Evolutionary conservation across 2,329 filamentous ascomycete genomes (phyloP).

Genomic region (Colletotrichum musae): DNA sequence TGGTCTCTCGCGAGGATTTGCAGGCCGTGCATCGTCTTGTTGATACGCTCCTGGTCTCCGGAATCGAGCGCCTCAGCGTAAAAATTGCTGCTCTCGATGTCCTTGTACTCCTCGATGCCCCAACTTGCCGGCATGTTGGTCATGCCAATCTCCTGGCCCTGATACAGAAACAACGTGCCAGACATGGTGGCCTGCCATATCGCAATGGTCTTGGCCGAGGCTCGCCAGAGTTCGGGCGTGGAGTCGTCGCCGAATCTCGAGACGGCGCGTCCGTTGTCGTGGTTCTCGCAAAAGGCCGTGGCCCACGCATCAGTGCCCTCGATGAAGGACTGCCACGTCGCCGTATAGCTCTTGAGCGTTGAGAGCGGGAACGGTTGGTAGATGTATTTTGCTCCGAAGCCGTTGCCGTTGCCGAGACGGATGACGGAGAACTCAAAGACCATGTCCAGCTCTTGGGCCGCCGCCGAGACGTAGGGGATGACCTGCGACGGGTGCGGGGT

Average conservation of each 20-base stretch:
- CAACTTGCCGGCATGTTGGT: slow-evolving; percentile 67
- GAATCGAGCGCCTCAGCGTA: slow-evolving; percentile 61
- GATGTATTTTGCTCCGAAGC: slow-evolving; percentile 61
- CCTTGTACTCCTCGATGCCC: slow-evolving; percentile 67
- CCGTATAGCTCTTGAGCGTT: slow-evolving; percentile 59
- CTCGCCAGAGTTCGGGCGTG: slow-evolving; percentile 57
- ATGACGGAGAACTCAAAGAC: slow-evolving; percentile 73
- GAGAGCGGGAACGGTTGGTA: slow-evolving; percentile 64
- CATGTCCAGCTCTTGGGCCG: slow-evolving; percentile 71
- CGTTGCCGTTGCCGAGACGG: slow-evolving; percentile 66
- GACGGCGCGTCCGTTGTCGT: slow-evolving; percentile 72
- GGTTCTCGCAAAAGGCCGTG: slow-evolving; percentile 74
- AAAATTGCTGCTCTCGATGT: slow-evolving; percentile 68
- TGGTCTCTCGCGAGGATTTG: slow-evolving; percentile 75
- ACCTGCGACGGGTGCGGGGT: slow-evolving; percentile 67
- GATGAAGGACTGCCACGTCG: slow-evolving; percentile 65
- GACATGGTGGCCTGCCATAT: slow-evolving; percentile 64
- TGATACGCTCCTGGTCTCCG: slow-evolving; percentile 53
- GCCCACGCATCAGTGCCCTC: slow-evolving; percentile 68
- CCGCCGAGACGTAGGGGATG: slow-evolving; percentile 67
- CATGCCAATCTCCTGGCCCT: slow-evolving; percentile 75
- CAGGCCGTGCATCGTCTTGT: slow-evolving; percentile 65
- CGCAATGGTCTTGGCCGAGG: slow-evolving; percentile 67
- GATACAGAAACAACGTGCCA: slow-evolving; percentile 71
- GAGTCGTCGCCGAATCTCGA: slow-evolving; percentile 66